A percentile compares a stretch with the other conserved stretches of the same genome.
Evolutionary conservation across 352 stramenopile genomes (phyloP).

Genomic region (Phytophthora sp.): DNA sequence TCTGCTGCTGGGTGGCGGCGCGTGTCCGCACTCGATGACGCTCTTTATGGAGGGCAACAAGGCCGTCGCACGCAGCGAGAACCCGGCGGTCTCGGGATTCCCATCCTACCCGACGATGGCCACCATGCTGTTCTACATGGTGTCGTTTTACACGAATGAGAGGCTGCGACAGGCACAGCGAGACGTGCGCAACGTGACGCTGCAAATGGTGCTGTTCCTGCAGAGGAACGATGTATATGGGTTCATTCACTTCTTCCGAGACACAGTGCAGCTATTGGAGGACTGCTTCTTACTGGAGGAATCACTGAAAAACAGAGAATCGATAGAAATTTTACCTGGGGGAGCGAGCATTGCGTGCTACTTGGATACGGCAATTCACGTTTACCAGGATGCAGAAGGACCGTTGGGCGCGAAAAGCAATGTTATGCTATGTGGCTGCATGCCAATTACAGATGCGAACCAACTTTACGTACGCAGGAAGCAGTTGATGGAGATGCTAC

Average conservation of each 20-base stretch:
- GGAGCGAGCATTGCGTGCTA: conserved; percentile 51
- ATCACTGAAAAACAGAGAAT: conserved; percentile 40
- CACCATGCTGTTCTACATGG: conserved; percentile 78
- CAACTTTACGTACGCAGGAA: conserved; percentile 43
- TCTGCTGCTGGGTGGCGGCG: conserved; percentile 46
- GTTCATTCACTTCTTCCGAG: conserved; percentile 72
- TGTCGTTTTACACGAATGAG: conserved; percentile 69
- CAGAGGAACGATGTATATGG: conserved; percentile 58
- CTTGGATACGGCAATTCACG: conserved; percentile 63
- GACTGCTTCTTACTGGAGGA: conserved; percentile 68
- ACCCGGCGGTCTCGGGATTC: conserved; percentile 26
- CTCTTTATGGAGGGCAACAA: conserved; percentile 56
- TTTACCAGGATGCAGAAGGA: conserved; percentile 68
- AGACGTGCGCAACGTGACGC: conserved; percentile 52
- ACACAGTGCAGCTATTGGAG: conserved; percentile 57
- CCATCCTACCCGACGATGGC: conserved; percentile 55
- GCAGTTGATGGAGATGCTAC: conserved; percentile 58
- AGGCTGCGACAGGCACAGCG: conserved; percentile 43
- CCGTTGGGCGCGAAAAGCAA: conserved; percentile 44
- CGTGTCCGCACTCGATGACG: conserved; percentile 67
- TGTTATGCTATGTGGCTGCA: conserved; percentile 53
- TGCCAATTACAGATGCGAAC: conserved; percentile 35
- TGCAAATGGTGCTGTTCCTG: conserved; percentile 65
- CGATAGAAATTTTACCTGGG: conserved; percentile 21
- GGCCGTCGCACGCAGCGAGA: neutral